Conservation (phyloP, 805 yeast genomes). For the Suhomyces pyralidae region DNA sequence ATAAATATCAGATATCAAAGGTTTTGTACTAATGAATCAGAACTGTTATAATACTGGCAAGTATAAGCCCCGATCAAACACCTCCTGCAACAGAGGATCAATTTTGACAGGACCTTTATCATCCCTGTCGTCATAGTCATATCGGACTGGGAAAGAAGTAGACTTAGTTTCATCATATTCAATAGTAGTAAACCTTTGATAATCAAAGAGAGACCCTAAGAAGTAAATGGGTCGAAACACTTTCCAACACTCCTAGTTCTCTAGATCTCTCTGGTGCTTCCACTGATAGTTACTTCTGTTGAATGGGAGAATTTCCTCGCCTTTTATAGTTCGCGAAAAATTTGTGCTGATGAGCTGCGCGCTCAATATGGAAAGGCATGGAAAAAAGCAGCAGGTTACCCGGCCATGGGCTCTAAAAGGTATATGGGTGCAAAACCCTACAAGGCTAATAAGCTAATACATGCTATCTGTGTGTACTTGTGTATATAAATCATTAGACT, state of each 20-base stretch:
- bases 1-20: constrained; percentile 2
- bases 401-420: not conserved
- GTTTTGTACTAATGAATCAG: constrained; percentile 45
- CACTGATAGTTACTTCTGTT: not conserved
- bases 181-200: constrained; percentile 2
- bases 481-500: too few species aligned
- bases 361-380: not conserved
- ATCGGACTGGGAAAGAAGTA: constrained; percentile 89
- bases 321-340: constrained; percentile 4
- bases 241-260: not conserved
- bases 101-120: constrained; percentile 44
- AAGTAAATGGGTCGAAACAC: not conserved
- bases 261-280: not conserved
- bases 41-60: constrained; percentile 77
- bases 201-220: not conserved
- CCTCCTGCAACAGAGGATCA: constrained; percentile 39
- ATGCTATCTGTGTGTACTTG: too few species aligned
- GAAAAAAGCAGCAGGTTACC: constrained; percentile 4
- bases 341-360: constrained; percentile 2
- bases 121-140: constrained; percentile 93
- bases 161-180: constrained; percentile 51
- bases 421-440: constrained; percentile 1
- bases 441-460: too few species aligned
- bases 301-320: not conserved
- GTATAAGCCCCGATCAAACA: constrained; percentile 60